Evolutionary conservation across 148 eudicot species (phyloP), one percentile per base, ranked within the genome.

Genomic region (Fagopyrum tataricum): DNA sequence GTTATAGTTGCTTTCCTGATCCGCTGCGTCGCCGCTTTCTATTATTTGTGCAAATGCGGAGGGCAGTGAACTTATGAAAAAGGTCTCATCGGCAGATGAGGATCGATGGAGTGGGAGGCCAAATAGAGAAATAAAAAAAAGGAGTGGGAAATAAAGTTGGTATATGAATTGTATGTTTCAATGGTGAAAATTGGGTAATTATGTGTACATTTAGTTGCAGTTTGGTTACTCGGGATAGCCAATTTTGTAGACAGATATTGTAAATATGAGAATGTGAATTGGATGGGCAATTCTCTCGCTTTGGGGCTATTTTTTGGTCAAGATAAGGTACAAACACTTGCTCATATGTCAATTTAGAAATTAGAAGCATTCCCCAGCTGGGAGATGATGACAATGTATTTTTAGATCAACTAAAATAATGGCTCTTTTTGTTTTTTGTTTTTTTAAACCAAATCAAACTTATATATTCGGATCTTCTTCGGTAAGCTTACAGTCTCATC

Each of bases 201-300:
- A 20, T 59, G 43, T 64, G 69, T 31, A 64, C 17, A 64, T 37
- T 13, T 31, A 39, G 69, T 14, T 37, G 52, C 51, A 10, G 4
- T 24, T 44, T 20, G 72, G 39, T 37, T 44, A 21, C 18, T 70
- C 48, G 7, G 26, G 26, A 26, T 20, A 11, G 31, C 48, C 72
- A 42, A 64, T 64, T 64, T 64, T 64, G 69, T 64, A 64, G 69
- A 37, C 69, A 64, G 39, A 64, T 39, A 64, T 64, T 70, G 72
- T 70, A 70, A 8, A 70, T 70, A 70, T 18, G 72, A 70, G 51
- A 44, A 70, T 42, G 26, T 43, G 52, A 68, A 68, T 68, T 41
- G 47, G 23, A 69, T n/a, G n/a, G n/a, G n/a, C n/a, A n/a, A n/a
- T n/a, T 59, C 66, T 23, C 39, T 59, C 39, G 39, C 66, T 31